Base-by-base conservation (phyloP, 257 asterid genomes). In the Perilla frutescens region DNA sequence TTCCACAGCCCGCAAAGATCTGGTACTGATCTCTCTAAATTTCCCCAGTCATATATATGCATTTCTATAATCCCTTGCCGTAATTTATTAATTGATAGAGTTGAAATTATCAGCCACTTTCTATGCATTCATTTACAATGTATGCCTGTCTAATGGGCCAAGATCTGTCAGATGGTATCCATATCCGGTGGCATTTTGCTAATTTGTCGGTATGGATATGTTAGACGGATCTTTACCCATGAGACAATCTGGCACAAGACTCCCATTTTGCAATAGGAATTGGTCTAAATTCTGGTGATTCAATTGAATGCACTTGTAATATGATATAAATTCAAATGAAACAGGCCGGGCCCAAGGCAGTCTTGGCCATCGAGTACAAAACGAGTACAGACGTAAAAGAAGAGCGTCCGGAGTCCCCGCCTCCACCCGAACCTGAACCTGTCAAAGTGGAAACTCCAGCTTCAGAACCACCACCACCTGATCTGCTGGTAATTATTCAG, bases 301-400 rank as follows among this genome's bases (percentile, higher is more conserved):
- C 49, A 12, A 61, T 62, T 54, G 40, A 67, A 55, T 29, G n/a
- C 41, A 55, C 11, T 15, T 65, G 2, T 47, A 34, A 7, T 26
- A 14, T 62, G 66, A 62, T 47, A 13, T 65, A 36, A 32, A 3
- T 58, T 45, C 13, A 6, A 31, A 73, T 48, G 34, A 58, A 77
- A 78, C 87, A 84, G 81, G 76, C 37, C 74, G 96, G 90, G 81
- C 82, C 96, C 49, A 92, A 89, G 83, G 86, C 80, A 26, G 77
- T 83, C 58, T 81, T 95, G 75, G 94, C 99, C 15, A 86, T 92
- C 6, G 99, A 95, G 83, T 81, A 91, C 86, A 86, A 80, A 76
- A 89, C 85, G 84, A 79, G 70, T 53, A 69, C 90, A 4, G 97
- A 86, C 69, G 88, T 75, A 74, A 84, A 92, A 81, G 96, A 88